Base-by-base conservation (phyloP, 2,329 filamentous ascomycete species). In the Sclerotiophoma versabilis region DNA sequence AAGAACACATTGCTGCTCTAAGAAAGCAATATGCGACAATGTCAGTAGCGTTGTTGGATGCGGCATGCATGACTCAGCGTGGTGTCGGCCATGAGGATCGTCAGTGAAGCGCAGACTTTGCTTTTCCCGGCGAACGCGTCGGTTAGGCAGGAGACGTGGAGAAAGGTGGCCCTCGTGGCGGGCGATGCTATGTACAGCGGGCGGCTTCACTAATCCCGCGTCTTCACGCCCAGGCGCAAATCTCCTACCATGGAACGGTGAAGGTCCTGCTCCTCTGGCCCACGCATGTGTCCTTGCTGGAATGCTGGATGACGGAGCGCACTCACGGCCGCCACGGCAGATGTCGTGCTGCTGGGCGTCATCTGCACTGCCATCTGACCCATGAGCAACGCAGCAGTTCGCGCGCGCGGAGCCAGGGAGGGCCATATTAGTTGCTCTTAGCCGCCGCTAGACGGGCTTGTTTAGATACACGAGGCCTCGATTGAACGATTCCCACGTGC, bases 401-500 rank as follows among this genome's bases (percentile, higher is more conserved):
- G 54, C 59, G 54, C 59, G 54, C 59, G 58, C 58, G 53, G 55
- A 57, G 58, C 48, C 58, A 60, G 60, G 64, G 60, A 56, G 57
- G 53, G 49, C 62, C 66, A 68, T 67, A 69, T 66, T 62, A 65
- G 64, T 68, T 66, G 69, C 70, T 62, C 62, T 64, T 71, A 71
- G 69, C 70, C 70, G 70, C 68, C 69, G 70, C 70, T 72, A 71
- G 59, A 59, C 46, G 47, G 54, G 63, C 55, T 59, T 65, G 66
- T 59, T 62, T 50, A 71, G 71, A 74, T 73, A 70, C 68, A 73
- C 70, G 71, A 73, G 65, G 66, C 61, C 69, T 69, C 71, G 68
- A 71, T 71, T 72, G 64, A 70, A 69, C 69, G 67, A 73, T 73
- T 71, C 65, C 71, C 72, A 74, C 72, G 71, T 75, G 71, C 63